Percentiles rank a stretch among this genome's conserved stretches.
These are phyloP conservation scores for Cerrena zonata DNA, from an alignment of 1,284 basidiomycete species.

Conservation along the genomic window DNA sequence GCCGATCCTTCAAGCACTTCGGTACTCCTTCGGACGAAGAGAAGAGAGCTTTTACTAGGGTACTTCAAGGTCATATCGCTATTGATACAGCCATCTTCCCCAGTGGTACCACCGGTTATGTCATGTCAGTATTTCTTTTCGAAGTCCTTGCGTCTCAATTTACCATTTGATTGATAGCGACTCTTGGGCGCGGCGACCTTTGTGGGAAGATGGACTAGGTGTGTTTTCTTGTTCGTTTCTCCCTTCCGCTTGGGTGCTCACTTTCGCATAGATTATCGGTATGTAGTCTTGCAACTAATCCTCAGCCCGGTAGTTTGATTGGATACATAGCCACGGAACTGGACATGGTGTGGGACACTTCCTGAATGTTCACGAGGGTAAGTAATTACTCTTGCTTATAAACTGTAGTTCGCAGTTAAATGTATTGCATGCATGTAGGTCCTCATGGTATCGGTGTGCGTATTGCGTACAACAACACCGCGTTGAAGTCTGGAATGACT, in stretches of 20 bases:
- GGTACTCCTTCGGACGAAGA: conserved; percentile 80
- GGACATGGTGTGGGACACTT: conserved; percentile 91
- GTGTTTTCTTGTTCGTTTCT: conserved; percentile 17
- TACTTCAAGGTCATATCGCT: conserved; percentile 92
- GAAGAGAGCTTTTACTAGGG: conserved; percentile 85
- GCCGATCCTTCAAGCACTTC: conserved; percentile 67
- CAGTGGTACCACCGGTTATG: conserved; percentile 73
- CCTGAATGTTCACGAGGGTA: conserved; percentile 87
- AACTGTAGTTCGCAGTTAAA: too few species aligned
- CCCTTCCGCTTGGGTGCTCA: background rate
- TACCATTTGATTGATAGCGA: conserved; percentile 47
- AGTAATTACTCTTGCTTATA: background rate
- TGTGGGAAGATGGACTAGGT: conserved; percentile 92
- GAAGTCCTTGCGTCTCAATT: background rate
- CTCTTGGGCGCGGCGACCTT: conserved; percentile 73
- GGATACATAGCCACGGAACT: conserved; percentile 66
- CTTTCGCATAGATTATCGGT: conserved; percentile 29
- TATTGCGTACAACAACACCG: conserved; percentile 58
- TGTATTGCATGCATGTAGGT: conserved; percentile 31
- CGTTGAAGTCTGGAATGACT: conserved; percentile 81
- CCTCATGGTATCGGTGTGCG: conserved; percentile 80
- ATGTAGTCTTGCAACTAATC: background rate
- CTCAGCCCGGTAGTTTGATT: background rate
- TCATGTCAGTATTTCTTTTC: background rate
- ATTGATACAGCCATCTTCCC: conserved; percentile 87